Percentiles rank a stretch among this genome's conserved stretches.
These are phyloP conservation scores for Aspergillus fumigatiaffinis DNA, from an alignment of 2,329 filamentous ascomycete genomes.

Conservation along the genomic window DNA sequence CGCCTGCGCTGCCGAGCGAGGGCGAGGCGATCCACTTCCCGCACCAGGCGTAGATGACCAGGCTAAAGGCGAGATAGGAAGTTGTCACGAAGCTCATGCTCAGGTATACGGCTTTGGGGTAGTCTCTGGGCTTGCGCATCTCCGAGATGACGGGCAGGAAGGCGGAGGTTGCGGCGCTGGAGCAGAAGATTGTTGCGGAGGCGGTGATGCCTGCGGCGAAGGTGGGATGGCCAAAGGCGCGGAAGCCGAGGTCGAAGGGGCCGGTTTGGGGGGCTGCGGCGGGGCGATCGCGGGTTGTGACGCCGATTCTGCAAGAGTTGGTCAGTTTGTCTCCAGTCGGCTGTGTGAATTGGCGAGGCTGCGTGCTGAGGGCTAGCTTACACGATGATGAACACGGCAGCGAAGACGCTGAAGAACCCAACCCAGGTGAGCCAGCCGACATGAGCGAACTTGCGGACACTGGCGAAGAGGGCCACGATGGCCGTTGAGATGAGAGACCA, in stretches of 20 bases:
- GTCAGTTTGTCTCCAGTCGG: not conserved
- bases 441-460: constrained; percentile 56
- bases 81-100: constrained; percentile 57
- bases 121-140: constrained; percentile 59
- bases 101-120: constrained; percentile 56
- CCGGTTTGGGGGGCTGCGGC: constrained; percentile 59
- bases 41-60: constrained; percentile 60
- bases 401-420: constrained; percentile 56
- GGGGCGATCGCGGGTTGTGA: constrained; percentile 55
- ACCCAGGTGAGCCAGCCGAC: constrained; percentile 61
- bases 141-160: constrained; percentile 64
- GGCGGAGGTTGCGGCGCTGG: constrained; percentile 55
- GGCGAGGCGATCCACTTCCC: constrained; percentile 61
- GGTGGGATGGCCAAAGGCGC: constrained; percentile 52
- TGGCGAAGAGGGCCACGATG: constrained; percentile 46
- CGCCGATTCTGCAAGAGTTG: constrained; percentile 39
- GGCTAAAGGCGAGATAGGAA: constrained; percentile 55
- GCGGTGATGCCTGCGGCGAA: constrained; percentile 59
- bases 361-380: constrained; percentile 1
- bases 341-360: no score
- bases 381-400: constrained; percentile 56
- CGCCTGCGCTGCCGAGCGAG: constrained; percentile 58
- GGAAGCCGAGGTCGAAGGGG: constrained; percentile 57
- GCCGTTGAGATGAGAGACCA: constrained; percentile 53
- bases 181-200: constrained; percentile 57